Base-by-base conservation (phyloP, 768 basidiomycete genomes). In the Heimioporus sp. region DNA sequence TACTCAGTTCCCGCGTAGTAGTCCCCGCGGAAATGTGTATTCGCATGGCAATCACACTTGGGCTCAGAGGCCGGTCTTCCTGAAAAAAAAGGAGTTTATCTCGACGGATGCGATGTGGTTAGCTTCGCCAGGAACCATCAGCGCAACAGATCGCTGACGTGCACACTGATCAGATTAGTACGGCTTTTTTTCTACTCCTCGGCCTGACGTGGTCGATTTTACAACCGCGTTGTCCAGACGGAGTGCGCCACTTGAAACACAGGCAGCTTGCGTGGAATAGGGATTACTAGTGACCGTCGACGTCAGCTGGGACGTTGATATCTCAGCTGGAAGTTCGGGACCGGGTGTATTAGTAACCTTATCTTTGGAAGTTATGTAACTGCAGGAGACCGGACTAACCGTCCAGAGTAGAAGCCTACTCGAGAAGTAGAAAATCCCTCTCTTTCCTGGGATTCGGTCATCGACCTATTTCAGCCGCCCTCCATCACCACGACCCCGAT, bases 291-390 rank as follows among this genome's bases (percentile, higher is more conserved):
- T 48, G 43, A 52, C 59, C 38, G 28, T 54, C 48, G 24, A 28
- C 24, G 24, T 28, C 24, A 46, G 60, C n/a, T n/a, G n/a, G 55
- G 21, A 49, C 52, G 8, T 48, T 49, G 12, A 55, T 58, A 35
- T 48, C 51, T 42, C 51, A 52, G 32, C 20, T 28, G 53, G 60
- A 65, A 59, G 50, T 38, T 28, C 50, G 16, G 46, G 54, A 8
- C 41, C 44, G 46, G 42, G 48, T 54, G 56, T 64, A 66, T 52
- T 57, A 55, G 56, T 53, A 53, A 62, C 64, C 28, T 50, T 66
- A 57, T 64, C 64, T 54, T 49, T 51, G 50, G 54, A 50, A 24
- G 51, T 59, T 57, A 64, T 62, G 65, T 65, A 65, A 65, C 55
- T 10, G 39, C 46, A 48, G 30, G 49, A 17, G 41, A 50, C 45